Conservation (phyloP, 106 monocot genomes). For the Phalaenopsis aphrodite region DNA sequence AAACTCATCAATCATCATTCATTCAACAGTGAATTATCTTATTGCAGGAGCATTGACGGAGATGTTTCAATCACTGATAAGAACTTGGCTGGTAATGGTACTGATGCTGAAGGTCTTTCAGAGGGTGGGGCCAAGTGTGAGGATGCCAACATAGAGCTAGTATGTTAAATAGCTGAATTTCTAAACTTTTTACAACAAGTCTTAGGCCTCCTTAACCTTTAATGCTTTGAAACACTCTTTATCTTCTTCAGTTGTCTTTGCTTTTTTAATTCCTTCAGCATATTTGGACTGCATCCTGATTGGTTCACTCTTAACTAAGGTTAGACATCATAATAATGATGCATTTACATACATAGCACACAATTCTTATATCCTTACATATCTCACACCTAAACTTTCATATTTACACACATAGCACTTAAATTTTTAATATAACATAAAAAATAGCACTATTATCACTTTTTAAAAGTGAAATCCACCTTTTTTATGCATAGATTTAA, state of each 20-base stretch:
- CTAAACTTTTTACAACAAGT: background rate
- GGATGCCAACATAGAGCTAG: constrained; percentile 9
- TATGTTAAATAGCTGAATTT: constrained; percentile 6
- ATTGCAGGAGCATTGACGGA: constrained; percentile 65
- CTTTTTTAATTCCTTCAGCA: background rate
- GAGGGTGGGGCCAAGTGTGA: constrained; percentile 18
- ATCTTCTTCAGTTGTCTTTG: background rate
- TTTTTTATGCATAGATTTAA: too few species aligned
- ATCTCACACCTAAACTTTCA: too few species aligned
- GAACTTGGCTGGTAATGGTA: constrained; percentile 26
- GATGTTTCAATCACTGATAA: constrained; percentile 19
- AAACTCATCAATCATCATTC: background rate
- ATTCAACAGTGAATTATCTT: constrained; percentile 2
- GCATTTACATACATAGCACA: too few species aligned
- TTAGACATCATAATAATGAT: background rate
- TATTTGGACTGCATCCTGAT: background rate
- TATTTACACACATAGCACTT: too few species aligned
- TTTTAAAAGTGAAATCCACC: too few species aligned
- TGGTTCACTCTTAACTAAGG: background rate
- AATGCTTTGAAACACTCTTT: background rate
- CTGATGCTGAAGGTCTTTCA: constrained; percentile 12
- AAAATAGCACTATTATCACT: too few species aligned
- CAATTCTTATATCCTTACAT: too few species aligned
- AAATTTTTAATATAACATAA: too few species aligned
- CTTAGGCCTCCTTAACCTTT: background rate